Base-by-base conservation (phyloP, 441 rosid species). In the Euphorbia neoarborescens region DNA sequence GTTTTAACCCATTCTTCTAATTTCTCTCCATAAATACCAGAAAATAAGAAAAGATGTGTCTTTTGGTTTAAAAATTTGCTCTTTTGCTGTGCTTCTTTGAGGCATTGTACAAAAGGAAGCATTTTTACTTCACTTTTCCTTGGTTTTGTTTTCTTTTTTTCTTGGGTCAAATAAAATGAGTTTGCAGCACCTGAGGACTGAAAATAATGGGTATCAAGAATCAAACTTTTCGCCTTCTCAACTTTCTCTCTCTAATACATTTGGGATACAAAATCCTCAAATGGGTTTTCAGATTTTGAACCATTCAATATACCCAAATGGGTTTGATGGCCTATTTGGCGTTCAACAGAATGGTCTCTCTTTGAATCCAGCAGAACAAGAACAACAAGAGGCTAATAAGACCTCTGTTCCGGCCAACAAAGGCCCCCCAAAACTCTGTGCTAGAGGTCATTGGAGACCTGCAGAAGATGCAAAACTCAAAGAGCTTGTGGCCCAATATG, bases 401-500 rank as follows among this genome's bases (percentile, higher is more conserved):
- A 32, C 40, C 72, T 67, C 65, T 68, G 56, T 35, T 73, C 30
- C 42, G 38, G 69, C 30, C 34, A 82, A 70, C 66, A 85, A 46
- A 66, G 85, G 81, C n/a, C 82, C 64, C 63, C 53, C 80, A 14
- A 87, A 82, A 78, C 80, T 84, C 28, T 87, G 91, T 61, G 78
- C 87, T 8, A 88, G 99, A 81, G 99, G 99, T 25, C 99, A 91
- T 71, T 94, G 99, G 99, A 86, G 96, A 73, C 92, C 97, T 9
- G 89, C 88, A 67, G 99, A 94, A 76, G 99, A 94, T 82, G 84
- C 89, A 40, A 87, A 86, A 77, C 97, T 94, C 20, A 89, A 79
- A 75, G 96, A 89, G 71, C 96, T 94, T 66, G 99, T 94, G n/a
- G 78, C 88, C 37, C 84, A 82, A 62, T 86, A 84, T 51, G 99